A percentile compares a stretch with the other conserved stretches of the same genome.
phyloP scores from a whole-genome alignment of 495 filamentous ascomycete species.

The Penicillium ucsense region DNA sequence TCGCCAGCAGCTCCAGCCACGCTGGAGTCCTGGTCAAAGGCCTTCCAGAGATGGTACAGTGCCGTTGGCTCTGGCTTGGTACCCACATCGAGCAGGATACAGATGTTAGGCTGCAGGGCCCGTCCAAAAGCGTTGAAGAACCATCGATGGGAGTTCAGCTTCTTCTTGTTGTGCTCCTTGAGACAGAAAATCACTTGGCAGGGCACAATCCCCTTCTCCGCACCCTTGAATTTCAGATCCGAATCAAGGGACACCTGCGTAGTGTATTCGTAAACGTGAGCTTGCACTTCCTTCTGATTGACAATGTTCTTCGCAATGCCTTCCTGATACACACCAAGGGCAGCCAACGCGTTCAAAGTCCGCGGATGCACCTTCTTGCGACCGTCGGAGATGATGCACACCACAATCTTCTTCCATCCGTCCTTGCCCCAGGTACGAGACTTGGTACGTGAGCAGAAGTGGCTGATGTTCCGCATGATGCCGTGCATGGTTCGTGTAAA shows the following conservation, averaged over 20 bases:
- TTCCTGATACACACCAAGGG: slow-evolving; percentile 97
- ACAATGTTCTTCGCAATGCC: slow-evolving; percentile 98
- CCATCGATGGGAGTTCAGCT: slow-evolving; percentile 97
- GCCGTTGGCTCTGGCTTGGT: slow-evolving; percentile 78
- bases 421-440: slow-evolving; percentile 93
- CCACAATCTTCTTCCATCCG: slow-evolving; percentile 99
- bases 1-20: slow-evolving; percentile 95
- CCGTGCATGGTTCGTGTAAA: slow-evolving; percentile 99
- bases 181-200: slow-evolving; percentile 98
- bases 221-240: slow-evolving; percentile 96
- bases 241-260: slow-evolving; percentile 94
- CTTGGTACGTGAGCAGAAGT: slow-evolving; percentile 89
- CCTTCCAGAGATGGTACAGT: slow-evolving; percentile 98
- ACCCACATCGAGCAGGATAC: slow-evolving; percentile 92
- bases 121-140: slow-evolving; percentile 98
- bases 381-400: slow-evolving; percentile 91
- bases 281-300: slow-evolving; percentile 74
- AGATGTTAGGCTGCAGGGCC: slow-evolving; percentile 88
- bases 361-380: slow-evolving; percentile 88
- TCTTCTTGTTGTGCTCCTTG: slow-evolving; percentile 97
- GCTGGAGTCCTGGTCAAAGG: slow-evolving; percentile 93
- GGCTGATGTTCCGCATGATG: slow-evolving; percentile 93
- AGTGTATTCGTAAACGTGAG: slow-evolving; percentile 97
- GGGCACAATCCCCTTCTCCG: slow-evolving; percentile 97
- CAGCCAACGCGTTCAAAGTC: slow-evolving; percentile 90